These are phyloP conservation scores for Plasmodium gallinaceum DNA, from an alignment of 169 alveolate species.

Conservation along the genomic window DNA sequence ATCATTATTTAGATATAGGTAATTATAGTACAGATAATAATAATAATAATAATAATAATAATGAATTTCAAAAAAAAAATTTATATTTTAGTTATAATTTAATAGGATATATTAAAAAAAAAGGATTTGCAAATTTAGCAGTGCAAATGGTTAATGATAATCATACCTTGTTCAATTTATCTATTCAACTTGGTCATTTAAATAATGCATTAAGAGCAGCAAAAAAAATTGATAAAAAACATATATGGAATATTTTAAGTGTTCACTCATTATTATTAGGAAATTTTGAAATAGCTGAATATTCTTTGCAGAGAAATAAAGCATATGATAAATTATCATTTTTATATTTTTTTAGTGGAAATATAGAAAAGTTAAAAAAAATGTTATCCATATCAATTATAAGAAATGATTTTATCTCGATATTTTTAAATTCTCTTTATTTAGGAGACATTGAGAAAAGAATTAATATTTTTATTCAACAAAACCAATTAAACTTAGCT, in stretches of 20 bases:
- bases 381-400: constrained; percentile 81
- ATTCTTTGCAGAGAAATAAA: constrained; percentile 89
- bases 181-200: constrained; percentile 79
- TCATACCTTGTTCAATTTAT: constrained; percentile 80
- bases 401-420: constrained; percentile 83
- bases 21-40: neutral
- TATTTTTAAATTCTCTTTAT: constrained; percentile 85
- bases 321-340: constrained; percentile 90
- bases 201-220: constrained; percentile 83
- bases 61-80: constrained; percentile 44
- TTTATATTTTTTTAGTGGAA: constrained; percentile 91
- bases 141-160: constrained; percentile 81
- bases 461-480: constrained; percentile 86
- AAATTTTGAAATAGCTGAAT: constrained; percentile 91
- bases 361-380: constrained; percentile 81
- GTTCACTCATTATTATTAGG: constrained; percentile 86
- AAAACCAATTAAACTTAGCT: constrained; percentile 88
- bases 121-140: constrained; percentile 80
- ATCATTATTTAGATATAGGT: constrained; percentile 31
- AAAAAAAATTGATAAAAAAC: constrained; percentile 79
- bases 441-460: constrained; percentile 88
- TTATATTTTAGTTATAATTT: constrained; percentile 77
- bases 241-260: constrained; percentile 82
- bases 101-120: constrained; percentile 81
- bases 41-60: neutral